Percentiles rank a stretch among this genome's conserved stretches.
Evolutionary conservation across 225 moss, liverwort and hornwort genomes (phyloP).

Genomic region (Antitrichia curtipendula): DNA sequence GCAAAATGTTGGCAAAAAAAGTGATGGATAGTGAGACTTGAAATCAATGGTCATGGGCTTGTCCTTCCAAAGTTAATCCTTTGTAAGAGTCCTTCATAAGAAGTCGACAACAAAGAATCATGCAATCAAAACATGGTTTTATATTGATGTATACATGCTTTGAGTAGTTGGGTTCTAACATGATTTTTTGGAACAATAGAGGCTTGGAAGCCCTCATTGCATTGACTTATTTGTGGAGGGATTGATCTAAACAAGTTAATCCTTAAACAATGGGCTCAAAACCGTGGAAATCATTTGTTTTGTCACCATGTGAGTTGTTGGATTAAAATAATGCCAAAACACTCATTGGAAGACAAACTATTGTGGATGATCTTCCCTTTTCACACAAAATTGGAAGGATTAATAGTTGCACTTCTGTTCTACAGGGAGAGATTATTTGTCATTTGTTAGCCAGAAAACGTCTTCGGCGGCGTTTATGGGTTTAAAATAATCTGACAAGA

Average conservation of each 20-base stretch:
- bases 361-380: too few relatives aligned
- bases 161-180: not conserved
- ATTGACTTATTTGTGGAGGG: not conserved
- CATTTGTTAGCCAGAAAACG: too few relatives aligned
- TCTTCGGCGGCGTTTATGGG: too few relatives aligned
- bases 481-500: not conserved
- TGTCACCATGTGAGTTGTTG: too few relatives aligned
- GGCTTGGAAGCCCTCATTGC: not conserved
- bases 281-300: too few relatives aligned
- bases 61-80: rapidly evolving
- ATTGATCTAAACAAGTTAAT: not conserved
- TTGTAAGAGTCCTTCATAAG: not conserved
- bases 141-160: not conserved
- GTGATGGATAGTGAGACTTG: rapidly evolving
- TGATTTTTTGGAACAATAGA: not conserved
- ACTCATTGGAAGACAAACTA: too few relatives aligned
- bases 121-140: not conserved
- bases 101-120: rapidly evolving
- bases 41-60: not conserved
- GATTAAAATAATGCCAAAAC: too few relatives aligned
- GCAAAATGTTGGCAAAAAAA: not conserved
- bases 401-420: too few relatives aligned
- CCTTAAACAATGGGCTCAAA: too few relatives aligned
- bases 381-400: too few relatives aligned
- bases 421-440: too few relatives aligned